Evolutionary conservation across 2,329 filamentous ascomycete species (phyloP), one percentile per base, ranked within the genome.

Genomic region (Xylariaceae sp.): DNA sequence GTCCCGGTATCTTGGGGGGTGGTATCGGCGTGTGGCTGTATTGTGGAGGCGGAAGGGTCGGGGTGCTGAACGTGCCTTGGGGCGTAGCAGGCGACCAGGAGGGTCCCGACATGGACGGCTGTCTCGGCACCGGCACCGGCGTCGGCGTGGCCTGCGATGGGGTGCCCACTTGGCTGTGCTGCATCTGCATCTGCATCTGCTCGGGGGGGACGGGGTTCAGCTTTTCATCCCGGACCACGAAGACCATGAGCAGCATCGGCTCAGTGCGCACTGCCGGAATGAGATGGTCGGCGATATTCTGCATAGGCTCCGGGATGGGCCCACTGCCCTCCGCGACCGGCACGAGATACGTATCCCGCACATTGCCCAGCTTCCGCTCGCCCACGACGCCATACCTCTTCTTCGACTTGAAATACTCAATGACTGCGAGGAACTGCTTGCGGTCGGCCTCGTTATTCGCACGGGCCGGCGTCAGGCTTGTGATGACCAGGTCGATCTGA

Each of bases 291-390:
- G 87, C 82, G n/a, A 97, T 74, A 55, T 94, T 85, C 44, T 88
- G 77, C 61, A 96, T 79, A 53, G 96, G 95, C 46, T 89, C 85
- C 0, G 92, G 90, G 30, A 90, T 76, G 34, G 75, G 76, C 23
- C 69, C 71, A 17, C 77, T 71, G 17, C 86, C 88, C 4, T 81
- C 74, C 21, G 88, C 78, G 4, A 97, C 78, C 0, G 92, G 90
- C 8, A 96, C 83, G 21, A 97, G 75, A 60, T 97, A 97, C 2
- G 89, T 86, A 57, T 97, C 90, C 43, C 88, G 83, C 34, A 96
- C 84, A 44, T 88, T 83, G 14, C 79, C 75, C 19, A 81, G 66
- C 1, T 76, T 75, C 59, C 85, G 84, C 56, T 90, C 85, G 11
- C 82, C 82, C 5, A 96, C 74, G 2, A 97, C 90, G 14, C 88